Evolutionary conservation across 2,329 filamentous ascomycete species (phyloP), one percentile per base, ranked within the genome.

Genomic region (Colletotrichum camelliae): DNA sequence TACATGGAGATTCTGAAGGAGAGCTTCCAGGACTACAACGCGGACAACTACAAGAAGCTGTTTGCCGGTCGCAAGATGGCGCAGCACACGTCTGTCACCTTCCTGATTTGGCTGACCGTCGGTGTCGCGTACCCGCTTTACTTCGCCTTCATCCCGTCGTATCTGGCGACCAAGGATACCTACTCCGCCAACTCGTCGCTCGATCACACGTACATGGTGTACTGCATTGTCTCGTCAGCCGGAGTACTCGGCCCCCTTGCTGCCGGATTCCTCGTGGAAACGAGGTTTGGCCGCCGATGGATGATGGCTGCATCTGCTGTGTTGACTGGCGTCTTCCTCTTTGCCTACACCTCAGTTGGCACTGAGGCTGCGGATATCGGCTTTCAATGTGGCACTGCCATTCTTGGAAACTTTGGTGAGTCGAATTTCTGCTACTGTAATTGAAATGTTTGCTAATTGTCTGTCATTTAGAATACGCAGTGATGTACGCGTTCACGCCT

Each of bases 401-500:
- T 89, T n/a, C 80, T 88, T 21, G 86, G 86, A 16, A 87, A 87
- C 70, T 85, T 85, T 79, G 82, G 82, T 83, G 67, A 70, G 82
- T 77, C 9, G 2, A 5, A 3, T 33, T 81, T 78, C 6, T 18
- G 7, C n/a, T 8, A 7, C 4, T 3, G 1, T 7, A 4, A 24
- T 4, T 6, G n/a, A 0, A 12, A 18, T 8, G 2, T 24, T 65
- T 33, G n/a, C 72, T 84, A 33, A 76, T 5, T 3, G 15, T 13
- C 18, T 1, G 3, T 1, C 18, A 12, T 0, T 2, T 2, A 76
- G 74, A 76, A 35, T 76, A 84, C 69, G 83, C 81, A 2, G 80
- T 84, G 24, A 81, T 85, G 58, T 88, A 87, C 69, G 87, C 85
- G 0, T 88, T 86, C 81, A 92, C 90, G 0, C 90, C 90, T 0